A percentile compares a stretch with the other conserved stretches of the same genome.
Evolutionary conservation across 2,329 filamentous ascomycete species (phyloP).

Genomic region (Aotearoamyces nothofagi): DNA sequence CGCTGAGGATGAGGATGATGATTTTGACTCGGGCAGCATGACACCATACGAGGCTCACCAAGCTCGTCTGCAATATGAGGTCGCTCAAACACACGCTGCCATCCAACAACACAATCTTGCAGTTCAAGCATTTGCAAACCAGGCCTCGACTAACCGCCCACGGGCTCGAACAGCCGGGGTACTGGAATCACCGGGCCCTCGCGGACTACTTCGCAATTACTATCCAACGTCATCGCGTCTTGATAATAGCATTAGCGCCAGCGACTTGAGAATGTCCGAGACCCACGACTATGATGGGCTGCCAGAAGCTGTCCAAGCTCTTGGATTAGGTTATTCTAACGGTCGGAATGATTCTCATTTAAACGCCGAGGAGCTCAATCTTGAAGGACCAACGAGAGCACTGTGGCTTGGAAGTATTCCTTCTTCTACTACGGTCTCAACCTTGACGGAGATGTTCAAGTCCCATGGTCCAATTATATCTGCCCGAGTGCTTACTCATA

Average conservation of each 20-base stretch:
- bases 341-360: conserved; percentile 54
- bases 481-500: conserved; percentile 87
- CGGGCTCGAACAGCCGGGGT: conserved; percentile 86
- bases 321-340: conserved; percentile 55
- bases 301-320: conserved; percentile 65
- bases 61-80: conserved; percentile 43
- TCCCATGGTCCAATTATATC: conserved; percentile 85
- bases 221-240: conserved; percentile 62
- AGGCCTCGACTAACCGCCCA: conserved; percentile 67
- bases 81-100: conserved; percentile 47
- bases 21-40: conserved; percentile 31
- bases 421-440: conserved; percentile 90
- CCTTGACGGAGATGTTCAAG: conserved; percentile 87
- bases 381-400: conserved; percentile 83
- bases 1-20: conserved; percentile 73
- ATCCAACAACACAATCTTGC: conserved; percentile 89
- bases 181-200: conserved; percentile 40
- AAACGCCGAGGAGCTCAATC: conserved; percentile 58
- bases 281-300: conserved; percentile 69
- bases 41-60: conserved; percentile 42
- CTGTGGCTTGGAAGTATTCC: conserved; percentile 97
- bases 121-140: conserved; percentile 80
- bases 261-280: conserved; percentile 61
- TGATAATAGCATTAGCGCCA: conserved; percentile 59
- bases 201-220: conserved; percentile 53